Conservation (phyloP, 768 basidiomycete species). For the Phaeotremella skinneri region DNA sequence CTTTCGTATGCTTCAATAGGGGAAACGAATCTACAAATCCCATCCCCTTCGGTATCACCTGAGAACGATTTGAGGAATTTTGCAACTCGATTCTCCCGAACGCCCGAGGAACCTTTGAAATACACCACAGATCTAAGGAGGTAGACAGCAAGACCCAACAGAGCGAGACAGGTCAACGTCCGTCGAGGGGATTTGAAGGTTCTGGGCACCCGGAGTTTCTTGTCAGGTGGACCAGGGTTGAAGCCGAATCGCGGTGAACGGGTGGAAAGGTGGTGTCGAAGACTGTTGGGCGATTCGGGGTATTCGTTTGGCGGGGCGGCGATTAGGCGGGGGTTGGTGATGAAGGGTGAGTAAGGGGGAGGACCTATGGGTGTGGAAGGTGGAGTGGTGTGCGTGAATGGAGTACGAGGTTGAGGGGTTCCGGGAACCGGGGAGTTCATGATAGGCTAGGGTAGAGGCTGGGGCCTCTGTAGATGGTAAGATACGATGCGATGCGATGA, state of each 20-base stretch:
- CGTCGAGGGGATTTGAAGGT: slow-evolving; percentile 14
- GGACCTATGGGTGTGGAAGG: neutral
- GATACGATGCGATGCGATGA: no score
- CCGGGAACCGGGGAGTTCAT: neutral
- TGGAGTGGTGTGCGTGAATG: neutral
- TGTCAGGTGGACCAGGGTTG: slow-evolving; percentile 7
- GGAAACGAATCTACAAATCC: slow-evolving; percentile 40
- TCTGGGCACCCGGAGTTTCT: slow-evolving; percentile 12
- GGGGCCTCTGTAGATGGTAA: no score
- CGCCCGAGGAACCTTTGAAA: slow-evolving; percentile 3
- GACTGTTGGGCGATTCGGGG: slow-evolving; percentile 26
- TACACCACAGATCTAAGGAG: neutral
- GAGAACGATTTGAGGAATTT: neutral
- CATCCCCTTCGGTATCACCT: slow-evolving; percentile 11
- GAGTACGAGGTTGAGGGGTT: neutral
- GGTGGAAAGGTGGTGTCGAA: slow-evolving; percentile 1
- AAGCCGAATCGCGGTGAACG: slow-evolving; percentile 7
- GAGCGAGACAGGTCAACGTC: slow-evolving; percentile 5
- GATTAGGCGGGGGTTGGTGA: neutral
- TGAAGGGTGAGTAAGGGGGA: neutral
- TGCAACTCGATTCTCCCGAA: slow-evolving; percentile 1
- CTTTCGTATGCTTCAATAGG: slow-evolving; percentile 46
- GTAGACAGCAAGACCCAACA: slow-evolving; percentile 8
- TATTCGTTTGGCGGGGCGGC: slow-evolving; percentile 7
- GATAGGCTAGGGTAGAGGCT: no score